Evolutionary conservation across 352 stramenopile species (phyloP).

Genomic region (Pythium phragmitis): DNA sequence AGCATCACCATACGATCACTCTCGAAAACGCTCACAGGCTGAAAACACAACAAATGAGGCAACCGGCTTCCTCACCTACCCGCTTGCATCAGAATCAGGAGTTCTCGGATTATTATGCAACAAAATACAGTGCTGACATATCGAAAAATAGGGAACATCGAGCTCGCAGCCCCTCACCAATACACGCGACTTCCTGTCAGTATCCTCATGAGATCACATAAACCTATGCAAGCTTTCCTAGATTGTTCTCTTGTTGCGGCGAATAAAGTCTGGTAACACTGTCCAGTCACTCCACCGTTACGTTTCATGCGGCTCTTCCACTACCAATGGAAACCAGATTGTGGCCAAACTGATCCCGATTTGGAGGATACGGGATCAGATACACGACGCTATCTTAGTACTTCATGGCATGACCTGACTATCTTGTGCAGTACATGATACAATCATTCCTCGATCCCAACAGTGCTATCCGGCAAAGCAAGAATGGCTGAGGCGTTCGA

Average conservation of each 20-base stretch:
- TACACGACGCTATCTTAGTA: neutral
- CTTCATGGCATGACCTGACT: neutral
- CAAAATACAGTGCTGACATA: no score
- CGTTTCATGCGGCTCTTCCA: neutral
- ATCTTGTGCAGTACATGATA: neutral
- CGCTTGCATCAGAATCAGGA: no score
- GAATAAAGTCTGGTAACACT: neutral
- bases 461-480: neutral
- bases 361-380: no score
- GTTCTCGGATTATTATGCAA: no score
- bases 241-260: neutral
- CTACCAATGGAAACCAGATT: neutral
- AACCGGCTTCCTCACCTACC: constrained; percentile 1
- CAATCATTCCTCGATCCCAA: constrained; percentile 10
- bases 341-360: neutral
- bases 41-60: constrained; percentile 4
- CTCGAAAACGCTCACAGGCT: constrained; percentile 7
- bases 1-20: constrained; percentile 8
- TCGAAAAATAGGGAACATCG: no score
- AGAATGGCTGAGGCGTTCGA: constrained; percentile 64
- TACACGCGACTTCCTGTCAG: no score
- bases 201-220: no score
- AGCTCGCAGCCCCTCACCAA: no score
- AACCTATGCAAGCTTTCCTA: neutral
- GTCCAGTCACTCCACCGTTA: neutral